Evolutionary conservation across 257 asterid genomes (phyloP), one percentile per base, ranked within the genome.

Genomic region (Fraxinus quadrangulata): DNA sequence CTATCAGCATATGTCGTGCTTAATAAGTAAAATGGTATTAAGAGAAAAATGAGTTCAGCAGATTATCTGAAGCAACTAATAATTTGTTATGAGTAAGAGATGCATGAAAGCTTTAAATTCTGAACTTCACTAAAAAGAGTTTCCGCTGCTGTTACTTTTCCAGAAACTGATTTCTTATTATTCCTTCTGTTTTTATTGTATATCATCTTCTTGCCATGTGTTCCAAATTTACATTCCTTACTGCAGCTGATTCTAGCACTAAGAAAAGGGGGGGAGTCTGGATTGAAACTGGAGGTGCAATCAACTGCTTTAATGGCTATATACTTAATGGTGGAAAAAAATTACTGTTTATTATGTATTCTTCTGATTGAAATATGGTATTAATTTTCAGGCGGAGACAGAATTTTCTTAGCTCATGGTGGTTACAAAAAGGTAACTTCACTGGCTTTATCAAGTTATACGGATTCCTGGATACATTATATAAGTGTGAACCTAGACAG

Each of bases 381-480:
- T 70, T 67, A 56, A 75, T 85, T 83, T 76, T 67, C 90, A 92
- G 98, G 92, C 34, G 89, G 83, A 34, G 87, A 84, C 49, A 83
- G 87, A 71, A 85, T 79, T 74, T 84, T 85, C 69, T 68, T 42
- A 5, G 84, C 84, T 74, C 73, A 68, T 81, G 87, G 88, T 80
- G 92, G 96, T 80, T 81, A 78, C 61, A 81, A 77, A 78, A 91
- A 84, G 97, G 98, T 94, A 86, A 73, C 28, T 76, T 66, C 54
- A 59, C 65, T 12, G 42, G 14, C 68, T 49, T 68, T 40, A 77
- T 73, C 31, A 42, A n/a, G 68, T 77, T 71, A 42, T 77, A 10
- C 4, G 34, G 33, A 63, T 54, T 40, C 65, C 6, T 54, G 5
- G 23, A 17, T 54, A n/a, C 24, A 19, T 54, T 19, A 19, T 19